phyloP scores from a whole-genome alignment of 805 yeast species.

The Myxozyma kluyveri region DNA sequence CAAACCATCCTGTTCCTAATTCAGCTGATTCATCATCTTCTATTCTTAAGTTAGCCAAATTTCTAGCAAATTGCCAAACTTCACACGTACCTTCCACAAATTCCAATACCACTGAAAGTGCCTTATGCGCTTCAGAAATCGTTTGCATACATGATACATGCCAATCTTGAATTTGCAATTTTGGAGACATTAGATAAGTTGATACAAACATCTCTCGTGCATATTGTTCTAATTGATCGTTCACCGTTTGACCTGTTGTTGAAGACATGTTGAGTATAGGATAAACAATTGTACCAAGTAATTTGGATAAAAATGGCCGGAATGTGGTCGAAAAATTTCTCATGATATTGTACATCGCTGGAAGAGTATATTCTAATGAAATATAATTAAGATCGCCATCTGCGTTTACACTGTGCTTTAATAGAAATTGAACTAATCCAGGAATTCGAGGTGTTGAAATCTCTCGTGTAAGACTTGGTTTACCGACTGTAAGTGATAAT shows the following conservation, averaged over 20 bases:
- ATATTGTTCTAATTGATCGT: slow-evolving; percentile 6
- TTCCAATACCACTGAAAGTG: slow-evolving; percentile 3
- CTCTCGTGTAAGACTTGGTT: slow-evolving; percentile 24
- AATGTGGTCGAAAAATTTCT: slow-evolving; percentile 16
- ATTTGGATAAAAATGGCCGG: slow-evolving; percentile 16
- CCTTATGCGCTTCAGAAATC: slow-evolving; percentile 18
- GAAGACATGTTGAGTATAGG: slow-evolving; percentile 15
- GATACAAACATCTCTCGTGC: slow-evolving; percentile 16
- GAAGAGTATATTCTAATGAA: slow-evolving; percentile 10
- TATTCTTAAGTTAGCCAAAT: not conserved
- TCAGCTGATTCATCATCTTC: slow-evolving; percentile 8
- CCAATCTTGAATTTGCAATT: slow-evolving; percentile 21
- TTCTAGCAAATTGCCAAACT: not conserved
- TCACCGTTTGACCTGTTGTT: not conserved
- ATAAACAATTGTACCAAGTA: slow-evolving; percentile 9
- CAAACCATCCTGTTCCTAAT: slow-evolving; percentile 17
- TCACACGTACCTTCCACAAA: slow-evolving; percentile 3
- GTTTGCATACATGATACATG: slow-evolving; percentile 7
- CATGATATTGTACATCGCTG: slow-evolving; percentile 12
- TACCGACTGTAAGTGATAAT: slow-evolving; percentile 11
- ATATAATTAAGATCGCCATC: not conserved
- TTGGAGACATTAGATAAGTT: slow-evolving; percentile 15
- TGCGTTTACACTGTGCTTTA: slow-evolving; percentile 2
- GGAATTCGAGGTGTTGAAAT: slow-evolving; percentile 26
- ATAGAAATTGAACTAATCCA: slow-evolving; percentile 7